A percentile compares a stretch with the other conserved stretches of the same genome.
Conservation (phyloP, 805 yeast species). For the Metschnikowia continentalis region DNA sequence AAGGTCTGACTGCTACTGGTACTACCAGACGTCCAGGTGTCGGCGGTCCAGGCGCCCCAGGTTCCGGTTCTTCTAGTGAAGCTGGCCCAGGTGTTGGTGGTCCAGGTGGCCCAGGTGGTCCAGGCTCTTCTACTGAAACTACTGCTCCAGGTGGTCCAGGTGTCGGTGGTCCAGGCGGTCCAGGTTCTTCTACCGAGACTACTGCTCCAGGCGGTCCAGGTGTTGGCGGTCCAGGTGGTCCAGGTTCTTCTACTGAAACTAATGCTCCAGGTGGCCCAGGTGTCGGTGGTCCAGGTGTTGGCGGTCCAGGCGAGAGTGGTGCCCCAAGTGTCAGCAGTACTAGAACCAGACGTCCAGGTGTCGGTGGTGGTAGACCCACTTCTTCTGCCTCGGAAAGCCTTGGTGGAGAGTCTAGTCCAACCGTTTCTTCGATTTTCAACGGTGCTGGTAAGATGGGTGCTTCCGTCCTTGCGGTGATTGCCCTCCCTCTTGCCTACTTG, state of each 20-base stretch:
- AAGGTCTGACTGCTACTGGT: conserved; percentile 6
- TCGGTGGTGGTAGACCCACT: not conserved
- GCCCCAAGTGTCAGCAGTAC: conserved; percentile 1
- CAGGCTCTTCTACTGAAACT: not conserved
- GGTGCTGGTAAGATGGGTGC: conserved; percentile 21
- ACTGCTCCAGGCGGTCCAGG: not conserved
- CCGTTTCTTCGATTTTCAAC: conserved; percentile 14
- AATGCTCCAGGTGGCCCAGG: not conserved
- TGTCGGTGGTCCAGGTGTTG: not conserved
- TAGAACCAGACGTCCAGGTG: not conserved
- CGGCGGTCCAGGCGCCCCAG: not conserved
- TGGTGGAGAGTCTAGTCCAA: conserved; percentile 11
- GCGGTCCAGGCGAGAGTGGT: not conserved
- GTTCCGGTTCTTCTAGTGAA: not conserved
- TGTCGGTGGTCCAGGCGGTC: not conserved
- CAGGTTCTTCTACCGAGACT: not conserved
- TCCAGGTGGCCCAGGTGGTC: not conserved
- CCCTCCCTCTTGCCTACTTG: conserved; percentile 35
- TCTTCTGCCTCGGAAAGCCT: conserved; percentile 7
- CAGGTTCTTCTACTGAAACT: not conserved
- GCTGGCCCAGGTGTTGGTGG: not conserved
- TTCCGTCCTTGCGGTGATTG: conserved; percentile 26
- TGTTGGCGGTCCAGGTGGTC: not conserved
- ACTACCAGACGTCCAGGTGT: not conserved
- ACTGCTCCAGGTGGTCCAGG: not conserved